These are phyloP conservation scores for Halocafeteria seosinensis DNA, from an alignment of 108 stramenopile species.

Conservation along the genomic window DNA sequence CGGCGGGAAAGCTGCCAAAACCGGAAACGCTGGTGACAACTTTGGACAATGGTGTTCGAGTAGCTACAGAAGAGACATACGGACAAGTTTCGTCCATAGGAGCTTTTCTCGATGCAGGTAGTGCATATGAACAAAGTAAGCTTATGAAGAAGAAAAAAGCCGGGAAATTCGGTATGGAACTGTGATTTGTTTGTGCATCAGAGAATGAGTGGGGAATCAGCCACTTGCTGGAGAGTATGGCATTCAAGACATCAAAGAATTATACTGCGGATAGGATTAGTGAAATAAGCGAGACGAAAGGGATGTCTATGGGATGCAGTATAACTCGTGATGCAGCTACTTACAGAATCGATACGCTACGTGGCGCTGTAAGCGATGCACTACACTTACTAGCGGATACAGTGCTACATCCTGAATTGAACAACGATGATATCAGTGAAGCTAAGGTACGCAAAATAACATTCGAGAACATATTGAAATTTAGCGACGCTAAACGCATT, in stretches of 20 bases:
- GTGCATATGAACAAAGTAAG: not conserved
- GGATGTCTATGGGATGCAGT: conserved; percentile 21
- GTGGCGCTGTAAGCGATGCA: conserved; percentile 1
- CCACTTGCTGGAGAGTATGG: conserved; percentile 73
- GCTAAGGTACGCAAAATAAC: conserved; percentile 1
- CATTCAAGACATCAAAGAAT: conserved; percentile 54
- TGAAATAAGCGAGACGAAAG: conserved; percentile 41
- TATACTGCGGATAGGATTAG: conserved; percentile 29
- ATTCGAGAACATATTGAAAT: not conserved
- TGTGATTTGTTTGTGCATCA: conserved; percentile 23
- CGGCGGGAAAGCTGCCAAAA: not conserved
- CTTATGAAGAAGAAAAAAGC: conserved; percentile 23
- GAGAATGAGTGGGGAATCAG: too few relatives aligned
- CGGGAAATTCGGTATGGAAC: conserved; percentile 56
- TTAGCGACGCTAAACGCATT: not conserved
- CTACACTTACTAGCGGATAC: conserved; percentile 10
- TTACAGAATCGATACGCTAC: conserved; percentile 5
- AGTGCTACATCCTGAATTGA: not conserved
- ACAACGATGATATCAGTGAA: conserved; percentile 16
- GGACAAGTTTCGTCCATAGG: conserved; percentile 32
- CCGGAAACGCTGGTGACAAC: conserved; percentile 54
- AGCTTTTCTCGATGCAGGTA: not conserved
- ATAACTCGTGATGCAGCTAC: conserved; percentile 11
- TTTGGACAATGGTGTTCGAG: conserved; percentile 59
- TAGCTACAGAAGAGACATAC: conserved; percentile 63